Conservation (phyloP, 345 rosid genomes). For the Populus simonii region DNA sequence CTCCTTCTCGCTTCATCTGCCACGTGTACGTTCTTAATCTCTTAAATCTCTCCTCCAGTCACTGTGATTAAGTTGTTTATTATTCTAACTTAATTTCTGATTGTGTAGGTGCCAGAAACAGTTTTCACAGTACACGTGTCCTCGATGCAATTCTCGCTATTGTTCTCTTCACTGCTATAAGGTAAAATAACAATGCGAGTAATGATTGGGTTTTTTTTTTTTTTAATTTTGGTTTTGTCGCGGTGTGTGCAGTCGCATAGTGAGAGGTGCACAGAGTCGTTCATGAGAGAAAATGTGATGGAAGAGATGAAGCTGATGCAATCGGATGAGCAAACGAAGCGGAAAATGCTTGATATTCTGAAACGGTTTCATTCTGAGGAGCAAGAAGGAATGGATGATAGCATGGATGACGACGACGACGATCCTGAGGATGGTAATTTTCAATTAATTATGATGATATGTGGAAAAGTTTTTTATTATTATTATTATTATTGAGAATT, state of each 20-base stretch:
- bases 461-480: no score
- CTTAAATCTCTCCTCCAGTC: neutral
- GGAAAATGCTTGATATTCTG: slow-evolving; percentile 74
- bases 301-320: slow-evolving; percentile 62
- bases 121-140: slow-evolving; percentile 89
- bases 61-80: neutral
- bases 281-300: slow-evolving; percentile 85
- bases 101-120: slow-evolving; percentile 71
- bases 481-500: neutral
- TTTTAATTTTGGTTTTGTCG: neutral
- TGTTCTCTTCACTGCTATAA: slow-evolving; percentile 76
- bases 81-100: neutral
- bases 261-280: slow-evolving; percentile 80
- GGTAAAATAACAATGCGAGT: neutral
- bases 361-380: slow-evolving; percentile 64
- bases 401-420: slow-evolving; percentile 46
- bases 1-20: slow-evolving; percentile 59
- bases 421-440: neutral
- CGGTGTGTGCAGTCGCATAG: slow-evolving; percentile 61
- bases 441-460: neutral
- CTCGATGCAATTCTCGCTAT: slow-evolving; percentile 87
- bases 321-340: slow-evolving; percentile 58
- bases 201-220: neutral
- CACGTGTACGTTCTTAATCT: slow-evolving; percentile 48
- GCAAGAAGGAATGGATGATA: slow-evolving; percentile 44